Base-by-base conservation (phyloP, 2,329 filamentous ascomycete genomes). In the Diaporthe sp. region DNA sequence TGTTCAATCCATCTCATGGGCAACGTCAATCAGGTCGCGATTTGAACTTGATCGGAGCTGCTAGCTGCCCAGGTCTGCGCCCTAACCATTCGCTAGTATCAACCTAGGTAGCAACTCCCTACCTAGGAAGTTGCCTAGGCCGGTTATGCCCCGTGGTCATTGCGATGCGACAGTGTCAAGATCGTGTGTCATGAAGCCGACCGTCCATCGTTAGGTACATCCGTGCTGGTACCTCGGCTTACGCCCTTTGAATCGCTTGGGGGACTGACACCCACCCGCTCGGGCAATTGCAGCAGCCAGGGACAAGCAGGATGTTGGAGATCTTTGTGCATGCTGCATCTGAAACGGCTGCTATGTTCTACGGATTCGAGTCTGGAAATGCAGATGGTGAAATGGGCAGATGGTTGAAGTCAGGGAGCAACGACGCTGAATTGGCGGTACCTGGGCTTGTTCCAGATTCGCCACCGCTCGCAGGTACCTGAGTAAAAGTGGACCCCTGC, bases 121-220 rank as follows among this genome's bases (percentile, higher is more conserved):
- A 8, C 65, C 46, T 53, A 25, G 3, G 61, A 12, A 39, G 37
- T 39, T 49, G n/a, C 17, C 44, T 51, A 19, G 61, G 28, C 19
- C 6, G 46, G 44, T 17, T 37, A 37, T 34, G 22, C 44, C 22
- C 46, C 44, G 44, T 51, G 62, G 62, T 37, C 62, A 51, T 51
- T 68, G 65, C 46, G 31, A 55, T 70, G 65, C 49, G 65, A 70
- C 49, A 70, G 65, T 70, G 65, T 70, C 65, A 70, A 70, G 49
- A 42, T 70, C 51, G 13, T 55, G 65, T 70, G 65, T 70, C 65
- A 70, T 70, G 65, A 55, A 70, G 65, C n/a, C 46, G 34, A 53
- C 31, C 49, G n/a, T 53, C 44, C 44, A 25, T 68, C 31, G 62
- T 46, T n/a, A 34, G 62, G 44, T 68, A 68, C 62, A 68, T 70